Conservation (phyloP, 176 grass and related monocot species). For the Areca catechu region DNA sequence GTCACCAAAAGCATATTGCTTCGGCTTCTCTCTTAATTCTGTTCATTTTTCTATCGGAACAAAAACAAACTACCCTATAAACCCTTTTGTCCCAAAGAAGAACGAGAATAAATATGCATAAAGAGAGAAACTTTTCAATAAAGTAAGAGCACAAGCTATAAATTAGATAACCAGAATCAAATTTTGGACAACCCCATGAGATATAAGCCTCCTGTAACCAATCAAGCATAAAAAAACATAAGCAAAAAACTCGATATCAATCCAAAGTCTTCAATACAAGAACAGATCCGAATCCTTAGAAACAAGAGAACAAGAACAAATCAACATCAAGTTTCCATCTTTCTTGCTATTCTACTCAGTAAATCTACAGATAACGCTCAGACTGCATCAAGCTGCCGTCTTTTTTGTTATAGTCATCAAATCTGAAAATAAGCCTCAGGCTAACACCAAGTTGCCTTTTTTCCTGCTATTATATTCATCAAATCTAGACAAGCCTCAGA, state of each 20-base stretch:
- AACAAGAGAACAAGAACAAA: background rate
- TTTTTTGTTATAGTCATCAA: no score
- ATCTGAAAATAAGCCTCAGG: no score
- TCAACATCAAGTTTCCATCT: conserved; percentile 24
- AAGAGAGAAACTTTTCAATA: background rate
- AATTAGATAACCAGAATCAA: conserved; percentile 31
- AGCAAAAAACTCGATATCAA: background rate
- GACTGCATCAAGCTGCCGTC: no score
- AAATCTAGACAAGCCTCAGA: no score
- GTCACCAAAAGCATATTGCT: no score
- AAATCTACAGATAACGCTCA: no score
- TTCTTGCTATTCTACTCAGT: background rate
- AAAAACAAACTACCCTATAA: no score
- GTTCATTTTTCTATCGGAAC: no score
- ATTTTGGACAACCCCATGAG: conserved; percentile 10
- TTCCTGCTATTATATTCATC: background rate
- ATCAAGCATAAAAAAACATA: background rate
- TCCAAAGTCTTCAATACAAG: background rate
- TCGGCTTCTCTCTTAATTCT: no score
- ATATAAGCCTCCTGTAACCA: no score
- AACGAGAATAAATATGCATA: background rate
- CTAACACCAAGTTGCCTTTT: conserved; percentile 24
- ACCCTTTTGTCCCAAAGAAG: no score
- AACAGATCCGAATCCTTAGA: conserved; percentile 27
- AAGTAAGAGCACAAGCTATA: background rate